Conservation (phyloP, 2,329 filamentous ascomycete genomes). For the Chaetomiaceae sp. region DNA sequence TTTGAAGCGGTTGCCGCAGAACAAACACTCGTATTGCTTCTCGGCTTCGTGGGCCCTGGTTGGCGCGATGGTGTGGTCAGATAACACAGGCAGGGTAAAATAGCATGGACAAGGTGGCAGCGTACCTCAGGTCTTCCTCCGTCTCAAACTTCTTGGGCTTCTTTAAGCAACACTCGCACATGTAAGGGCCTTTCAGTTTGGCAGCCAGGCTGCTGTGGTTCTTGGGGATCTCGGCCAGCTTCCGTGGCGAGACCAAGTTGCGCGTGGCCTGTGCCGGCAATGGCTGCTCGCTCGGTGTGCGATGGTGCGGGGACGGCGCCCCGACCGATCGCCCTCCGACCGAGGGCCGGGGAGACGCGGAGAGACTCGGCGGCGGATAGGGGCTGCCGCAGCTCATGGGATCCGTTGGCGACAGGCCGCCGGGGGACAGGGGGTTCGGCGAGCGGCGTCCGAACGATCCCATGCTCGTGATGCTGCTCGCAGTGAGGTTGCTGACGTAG, state of each 20-base stretch:
- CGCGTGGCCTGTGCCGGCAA: constrained; percentile 26
- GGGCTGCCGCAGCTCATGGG: constrained; percentile 43
- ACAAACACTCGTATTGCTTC: constrained; percentile 92
- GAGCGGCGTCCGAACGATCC: constrained; percentile 45
- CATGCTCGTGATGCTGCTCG: constrained; percentile 41
- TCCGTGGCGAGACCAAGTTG: constrained; percentile 46
- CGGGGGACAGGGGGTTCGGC: constrained; percentile 42
- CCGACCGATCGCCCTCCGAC: constrained; percentile 34
- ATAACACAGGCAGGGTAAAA: too few species aligned
- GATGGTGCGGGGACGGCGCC: constrained; percentile 40
- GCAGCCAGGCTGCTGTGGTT: constrained; percentile 35
- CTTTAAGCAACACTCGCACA: constrained; percentile 95
- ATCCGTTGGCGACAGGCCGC: constrained; percentile 48
- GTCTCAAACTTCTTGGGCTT: constrained; percentile 95
- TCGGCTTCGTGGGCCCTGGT: constrained; percentile 80
- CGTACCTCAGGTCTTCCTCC: constrained; percentile 77
- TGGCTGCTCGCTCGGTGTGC: constrained; percentile 41
- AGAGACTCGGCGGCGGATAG: constrained; percentile 46
- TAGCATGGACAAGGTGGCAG: too few species aligned
- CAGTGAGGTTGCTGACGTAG: constrained; percentile 44
- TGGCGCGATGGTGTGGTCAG: too few species aligned
- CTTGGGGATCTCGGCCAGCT: constrained; percentile 49
- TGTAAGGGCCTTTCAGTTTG: constrained; percentile 52
- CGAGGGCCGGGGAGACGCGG: constrained; percentile 47
- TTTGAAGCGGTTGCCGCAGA: constrained; percentile 93